Evolutionary conservation across 768 basidiomycete genomes (phyloP), one percentile per base, ranked within the genome.

Genomic region (Boletus rubropictus): DNA sequence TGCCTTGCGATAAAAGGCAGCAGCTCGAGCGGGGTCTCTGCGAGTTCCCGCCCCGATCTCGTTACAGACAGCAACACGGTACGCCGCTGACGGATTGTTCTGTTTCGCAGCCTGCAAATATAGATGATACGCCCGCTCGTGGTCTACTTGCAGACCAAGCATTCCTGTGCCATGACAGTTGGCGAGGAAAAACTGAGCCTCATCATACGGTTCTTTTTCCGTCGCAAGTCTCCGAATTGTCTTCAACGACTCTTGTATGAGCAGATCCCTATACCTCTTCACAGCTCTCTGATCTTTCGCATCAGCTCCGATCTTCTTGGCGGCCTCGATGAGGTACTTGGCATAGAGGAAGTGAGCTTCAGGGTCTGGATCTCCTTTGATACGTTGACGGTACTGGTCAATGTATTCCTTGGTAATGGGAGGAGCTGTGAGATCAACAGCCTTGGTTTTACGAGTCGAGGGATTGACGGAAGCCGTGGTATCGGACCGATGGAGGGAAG

Each of bases 291-390:
- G 84, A 55, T 92, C 88, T 54, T 77, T 83, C 7, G 82, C 78
- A 24, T 79, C 74, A 9, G 75, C 69, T 15, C 89, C 81, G 52
- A 97, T 84, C 66, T 93, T 86, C 71, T 89, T 92, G 12, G 96
- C 96, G 25, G 96, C 96, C 59, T 98, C 96, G 63, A 99, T 93
- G 49, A 99, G 82, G 65, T 98, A 99, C 70, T 95, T 97, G n/a
- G 94, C 90, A 62, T 96, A 99, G 21, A 86, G 73, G 66, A 97
- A 98, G 64, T 98, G 96, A 21, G 94, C 90, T 66, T 98, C 96
- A 1, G 95, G 95, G 64, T 99, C 96, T 2, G 94, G 94, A 67
- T 99, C 96, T 24, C 81, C 86, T 68, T 98, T 98, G 72, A 99
- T 96, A 43, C 96, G 84, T 47, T 88, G 86, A 17, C 96, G 89